These are phyloP conservation scores for Steccherinum ochraceum DNA, from an alignment of 768 basidiomycete species.

Conservation along the genomic window DNA sequence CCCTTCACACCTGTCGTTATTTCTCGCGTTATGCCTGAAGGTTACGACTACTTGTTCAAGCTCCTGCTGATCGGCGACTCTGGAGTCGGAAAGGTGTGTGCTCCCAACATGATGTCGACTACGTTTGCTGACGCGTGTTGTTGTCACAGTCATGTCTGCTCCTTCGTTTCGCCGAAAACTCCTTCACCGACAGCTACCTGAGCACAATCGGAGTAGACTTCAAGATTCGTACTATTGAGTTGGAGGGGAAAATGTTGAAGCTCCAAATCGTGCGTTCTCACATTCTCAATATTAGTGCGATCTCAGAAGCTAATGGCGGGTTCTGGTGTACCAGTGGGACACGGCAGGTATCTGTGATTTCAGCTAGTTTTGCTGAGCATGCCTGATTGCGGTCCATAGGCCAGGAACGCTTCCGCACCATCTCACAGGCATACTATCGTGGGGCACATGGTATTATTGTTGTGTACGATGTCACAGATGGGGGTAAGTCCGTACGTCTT, in stretches of 20 bases:
- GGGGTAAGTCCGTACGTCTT: constrained; percentile 41
- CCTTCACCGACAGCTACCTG: constrained; percentile 97
- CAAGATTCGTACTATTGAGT: constrained; percentile 97
- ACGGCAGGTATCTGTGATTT: constrained; percentile 67
- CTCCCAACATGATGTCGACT: constrained; percentile 1
- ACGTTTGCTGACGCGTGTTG: constrained; percentile 15
- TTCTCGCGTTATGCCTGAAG: background rate
- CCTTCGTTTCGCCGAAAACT: constrained; percentile 91
- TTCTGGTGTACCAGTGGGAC: constrained; percentile 88
- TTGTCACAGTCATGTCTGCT: constrained; percentile 80
- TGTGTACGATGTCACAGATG: constrained; percentile 98
- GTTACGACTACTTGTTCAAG: constrained; percentile 92
- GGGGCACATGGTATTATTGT: constrained; percentile 98
- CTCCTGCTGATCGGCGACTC: constrained; percentile 93
- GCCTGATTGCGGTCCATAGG: constrained; percentile 36
- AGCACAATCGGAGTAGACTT: constrained; percentile 98
- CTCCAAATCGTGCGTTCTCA: constrained; percentile 81
- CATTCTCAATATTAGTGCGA: constrained; percentile 6
- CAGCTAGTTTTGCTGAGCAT: background rate
- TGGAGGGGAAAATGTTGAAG: constrained; percentile 98
- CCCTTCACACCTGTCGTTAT: too few relatives aligned
- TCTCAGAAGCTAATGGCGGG: too few relatives aligned
- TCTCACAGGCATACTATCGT: constrained; percentile 98
- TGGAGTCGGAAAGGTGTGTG: constrained; percentile 84
- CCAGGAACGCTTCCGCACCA: constrained; percentile 97